These are phyloP conservation scores for Ustilago shanxiensis DNA, from an alignment of 1,284 basidiomycete genomes.

Conservation along the genomic window DNA sequence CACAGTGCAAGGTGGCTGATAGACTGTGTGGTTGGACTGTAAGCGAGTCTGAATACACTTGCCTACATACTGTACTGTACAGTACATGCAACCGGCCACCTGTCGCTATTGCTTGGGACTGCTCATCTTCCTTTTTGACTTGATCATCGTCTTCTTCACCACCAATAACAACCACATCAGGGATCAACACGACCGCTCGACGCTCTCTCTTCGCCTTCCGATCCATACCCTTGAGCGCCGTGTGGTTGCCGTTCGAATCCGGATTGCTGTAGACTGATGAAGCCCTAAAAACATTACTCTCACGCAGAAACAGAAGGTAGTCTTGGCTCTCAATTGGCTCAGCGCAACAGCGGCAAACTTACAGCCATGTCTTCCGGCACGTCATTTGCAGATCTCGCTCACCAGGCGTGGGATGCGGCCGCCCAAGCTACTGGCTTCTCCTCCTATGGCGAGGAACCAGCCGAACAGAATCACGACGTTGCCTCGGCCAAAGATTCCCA, in stretches of 20 bases:
- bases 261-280: background rate
- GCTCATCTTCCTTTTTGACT: background rate
- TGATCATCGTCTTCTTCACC: background rate
- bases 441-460: constrained; percentile 11
- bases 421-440: constrained; percentile 36
- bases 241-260: background rate
- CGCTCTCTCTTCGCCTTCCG: background rate
- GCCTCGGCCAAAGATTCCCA: background rate
- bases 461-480: constrained; percentile 1
- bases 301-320: background rate
- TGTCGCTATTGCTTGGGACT: background rate
- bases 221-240: background rate
- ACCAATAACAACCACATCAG: background rate
- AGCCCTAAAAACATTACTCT: background rate
- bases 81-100: too few species aligned
- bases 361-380: constrained; percentile 49
- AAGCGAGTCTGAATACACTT: background rate
- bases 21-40: too few species aligned
- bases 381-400: constrained; percentile 50
- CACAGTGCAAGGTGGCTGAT: too few species aligned
- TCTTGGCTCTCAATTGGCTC: background rate
- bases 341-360: background rate
- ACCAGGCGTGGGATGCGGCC: constrained; percentile 51
- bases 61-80: too few species aligned
- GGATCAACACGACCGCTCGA: background rate